Evolutionary conservation across 305 asterid species (phyloP), one percentile per base, ranked within the genome.

Genomic region (Caryopteris hybrid): DNA sequence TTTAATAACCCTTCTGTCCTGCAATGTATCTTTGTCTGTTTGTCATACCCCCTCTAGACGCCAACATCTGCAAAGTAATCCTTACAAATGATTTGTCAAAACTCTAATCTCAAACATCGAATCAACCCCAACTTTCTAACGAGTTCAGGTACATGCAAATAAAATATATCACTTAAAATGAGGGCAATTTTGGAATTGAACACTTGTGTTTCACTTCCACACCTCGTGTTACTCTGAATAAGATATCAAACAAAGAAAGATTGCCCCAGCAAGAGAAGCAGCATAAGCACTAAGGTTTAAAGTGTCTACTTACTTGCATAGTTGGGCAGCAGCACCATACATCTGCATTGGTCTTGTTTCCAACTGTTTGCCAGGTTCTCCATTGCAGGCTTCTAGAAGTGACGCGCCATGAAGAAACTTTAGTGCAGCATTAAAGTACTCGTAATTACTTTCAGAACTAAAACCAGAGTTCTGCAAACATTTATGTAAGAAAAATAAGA

Each of bases 351-450:
- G 90, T 62, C 83, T 86, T 69, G 80, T 75, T 80, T 86, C 94
- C 76, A 80, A 54, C 34, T 74, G 80, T 72, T 84, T 87, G 77
- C 74, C 70, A 67, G 73, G 79, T 56, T 79, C 94, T 61, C 69
- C 76, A 62, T 62, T 74, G 80, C 84, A 80, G 48, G 80, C 77
- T 74, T 94, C 99, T 53, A 85, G 74, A 78, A 88, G 96, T 47
- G 90, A 82, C 77, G 97, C 99, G 1, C 93, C 96, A 3, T 81
- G 88, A 74, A 94, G 96, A 82, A 82, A 91, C 85, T 86, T 81
- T 27, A 94, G 67, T 47, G 94, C 95, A 39, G 97, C 95, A 83
- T 86, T 82, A 70, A 94, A 91, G 83, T 79, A 82, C 70, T 80
- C 85, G 68, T 82, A 84, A 61, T 87, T 88, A 76, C 96, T 83